Evolutionary conservation across 805 yeast genomes (phyloP).

Genomic region (Babjeviella inositovora): DNA sequence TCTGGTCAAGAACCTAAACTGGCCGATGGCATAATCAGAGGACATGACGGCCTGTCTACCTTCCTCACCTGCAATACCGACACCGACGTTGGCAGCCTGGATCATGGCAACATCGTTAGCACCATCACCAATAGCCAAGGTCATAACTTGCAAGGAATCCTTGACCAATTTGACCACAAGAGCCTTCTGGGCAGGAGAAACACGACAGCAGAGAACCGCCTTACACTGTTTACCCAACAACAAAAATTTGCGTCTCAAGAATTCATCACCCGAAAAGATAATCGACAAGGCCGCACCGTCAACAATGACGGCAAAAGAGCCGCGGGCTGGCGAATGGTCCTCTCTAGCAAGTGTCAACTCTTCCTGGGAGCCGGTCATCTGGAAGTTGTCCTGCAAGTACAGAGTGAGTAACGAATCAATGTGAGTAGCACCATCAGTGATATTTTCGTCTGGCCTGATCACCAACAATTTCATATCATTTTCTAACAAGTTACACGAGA

Average conservation of each 20-base stretch:
- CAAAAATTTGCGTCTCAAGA: conserved; percentile 39
- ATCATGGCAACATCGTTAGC: conserved; percentile 84
- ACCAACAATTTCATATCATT: conserved; percentile 56
- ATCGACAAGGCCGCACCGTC: conserved; percentile 50
- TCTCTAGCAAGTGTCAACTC: conserved; percentile 31
- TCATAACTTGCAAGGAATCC: conserved; percentile 49
- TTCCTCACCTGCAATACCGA: conserved; percentile 80
- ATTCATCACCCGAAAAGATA: conserved; percentile 16
- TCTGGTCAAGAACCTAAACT: conserved; percentile 51
- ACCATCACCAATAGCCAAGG: conserved; percentile 76
- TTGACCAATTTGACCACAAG: conserved; percentile 56
- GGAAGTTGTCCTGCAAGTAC: conserved; percentile 30
- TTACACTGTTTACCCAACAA: conserved; percentile 61
- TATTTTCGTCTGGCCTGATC: conserved; percentile 20
- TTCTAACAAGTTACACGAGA: conserved; percentile 56
- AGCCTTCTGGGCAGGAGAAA: conserved; percentile 75
- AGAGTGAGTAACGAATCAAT: conserved; percentile 21
- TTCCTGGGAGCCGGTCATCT: conserved; percentile 20
- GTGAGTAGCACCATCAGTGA: conserved; percentile 5
- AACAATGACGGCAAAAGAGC: conserved; percentile 41
- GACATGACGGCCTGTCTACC: conserved; percentile 84
- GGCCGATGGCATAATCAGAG: conserved; percentile 72
- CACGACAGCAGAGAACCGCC: conserved; percentile 73
- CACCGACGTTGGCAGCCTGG: conserved; percentile 73
- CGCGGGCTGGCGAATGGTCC: conserved; percentile 52